These are phyloP conservation scores for Posidonia australis DNA, from an alignment of 106 monocot species.

Conservation along the genomic window DNA sequence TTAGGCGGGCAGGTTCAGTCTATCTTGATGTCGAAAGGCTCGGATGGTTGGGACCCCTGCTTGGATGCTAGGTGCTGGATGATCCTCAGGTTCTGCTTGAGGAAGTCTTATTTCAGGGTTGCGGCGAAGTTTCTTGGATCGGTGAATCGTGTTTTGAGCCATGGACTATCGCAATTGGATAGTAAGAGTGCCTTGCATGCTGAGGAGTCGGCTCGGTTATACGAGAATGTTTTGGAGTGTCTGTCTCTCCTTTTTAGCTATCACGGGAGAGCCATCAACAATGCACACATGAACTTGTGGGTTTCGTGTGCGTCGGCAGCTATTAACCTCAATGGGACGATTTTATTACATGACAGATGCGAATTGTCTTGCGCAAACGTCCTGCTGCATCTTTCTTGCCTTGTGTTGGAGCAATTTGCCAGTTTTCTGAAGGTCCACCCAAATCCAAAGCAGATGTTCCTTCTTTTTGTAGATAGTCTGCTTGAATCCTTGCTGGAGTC, in stretches of 20 bases:
- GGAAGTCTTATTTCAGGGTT: slow-evolving; percentile 23
- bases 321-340: slow-evolving; percentile 27
- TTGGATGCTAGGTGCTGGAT: slow-evolving; percentile 69
- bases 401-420: slow-evolving; percentile 52
- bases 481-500: slow-evolving; percentile 57
- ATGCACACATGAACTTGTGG: slow-evolving; percentile 65
- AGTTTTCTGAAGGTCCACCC: slow-evolving; percentile 64
- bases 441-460: slow-evolving; percentile 58
- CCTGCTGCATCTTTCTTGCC: slow-evolving; percentile 19
- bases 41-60: slow-evolving; percentile 27
- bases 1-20: slow-evolving; percentile 56
- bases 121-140: slow-evolving; percentile 52
- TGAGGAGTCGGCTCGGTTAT: slow-evolving; percentile 15
- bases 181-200: not conserved
- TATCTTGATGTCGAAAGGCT: slow-evolving; percentile 32
- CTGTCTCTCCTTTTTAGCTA: slow-evolving; percentile 35
- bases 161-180: slow-evolving; percentile 10
- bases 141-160: slow-evolving; percentile 23
- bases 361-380: slow-evolving; percentile 3
- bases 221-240: slow-evolving; percentile 34
- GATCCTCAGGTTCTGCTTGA: slow-evolving; percentile 50
- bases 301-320: slow-evolving; percentile 43
- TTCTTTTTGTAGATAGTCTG: slow-evolving; percentile 65
- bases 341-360: slow-evolving; percentile 9
- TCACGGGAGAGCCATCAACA: slow-evolving; percentile 47